These are phyloP conservation scores for Lepidopterella palustris DNA, from an alignment of 495 filamentous ascomycete species.

Conservation along the genomic window DNA sequence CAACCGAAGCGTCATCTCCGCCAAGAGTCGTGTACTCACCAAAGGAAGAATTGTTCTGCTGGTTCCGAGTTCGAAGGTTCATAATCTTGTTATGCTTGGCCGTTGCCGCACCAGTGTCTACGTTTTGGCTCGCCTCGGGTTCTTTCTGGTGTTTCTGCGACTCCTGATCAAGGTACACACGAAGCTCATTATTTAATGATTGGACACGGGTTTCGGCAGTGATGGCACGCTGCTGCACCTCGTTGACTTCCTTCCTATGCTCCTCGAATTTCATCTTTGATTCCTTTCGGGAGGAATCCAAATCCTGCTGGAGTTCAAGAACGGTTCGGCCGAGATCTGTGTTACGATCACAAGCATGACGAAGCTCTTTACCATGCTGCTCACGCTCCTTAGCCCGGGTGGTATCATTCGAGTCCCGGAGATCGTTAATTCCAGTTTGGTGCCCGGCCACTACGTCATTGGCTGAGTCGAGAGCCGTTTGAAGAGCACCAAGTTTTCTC, in stretches of 20 bases:
- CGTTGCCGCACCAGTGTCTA: background rate
- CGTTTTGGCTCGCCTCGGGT: background rate
- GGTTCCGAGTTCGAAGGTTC: too few relatives aligned
- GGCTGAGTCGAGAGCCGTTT: background rate
- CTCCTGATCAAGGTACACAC: background rate
- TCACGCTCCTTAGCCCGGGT: background rate
- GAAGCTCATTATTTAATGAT: background rate
- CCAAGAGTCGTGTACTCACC: too few relatives aligned
- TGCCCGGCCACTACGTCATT: background rate
- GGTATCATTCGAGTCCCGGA: slow-evolving; percentile 5
- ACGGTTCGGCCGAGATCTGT: slow-evolving; percentile 7
- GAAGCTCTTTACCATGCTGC: slow-evolving; percentile 10
- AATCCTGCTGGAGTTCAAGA: slow-evolving; percentile 6
- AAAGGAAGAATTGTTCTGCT: too few relatives aligned
- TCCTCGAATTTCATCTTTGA: slow-evolving; percentile 4
- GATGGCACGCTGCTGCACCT: background rate
- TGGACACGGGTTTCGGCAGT: background rate
- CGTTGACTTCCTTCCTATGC: background rate
- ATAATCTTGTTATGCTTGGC: background rate
- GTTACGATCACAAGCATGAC: background rate
- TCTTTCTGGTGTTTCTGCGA: background rate
- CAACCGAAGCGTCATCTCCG: too few relatives aligned
- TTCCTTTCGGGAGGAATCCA: background rate
- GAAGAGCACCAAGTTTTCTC: background rate
- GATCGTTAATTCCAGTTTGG: slow-evolving; percentile 1